phyloP scores from a whole-genome alignment of 345 rosid species.

The Salix suchowensis region DNA sequence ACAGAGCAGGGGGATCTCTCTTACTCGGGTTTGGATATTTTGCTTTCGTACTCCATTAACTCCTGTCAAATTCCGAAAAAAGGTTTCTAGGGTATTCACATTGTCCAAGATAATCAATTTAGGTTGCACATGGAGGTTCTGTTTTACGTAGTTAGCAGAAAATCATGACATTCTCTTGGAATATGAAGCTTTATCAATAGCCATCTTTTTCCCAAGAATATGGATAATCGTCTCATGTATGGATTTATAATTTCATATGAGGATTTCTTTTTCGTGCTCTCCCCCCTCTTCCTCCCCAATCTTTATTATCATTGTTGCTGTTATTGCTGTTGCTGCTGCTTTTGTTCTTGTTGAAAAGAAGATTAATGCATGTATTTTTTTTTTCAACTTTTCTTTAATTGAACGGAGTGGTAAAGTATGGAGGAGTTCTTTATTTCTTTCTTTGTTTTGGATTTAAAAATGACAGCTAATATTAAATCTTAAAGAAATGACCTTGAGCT shows the following conservation, averaged over 20 bases:
- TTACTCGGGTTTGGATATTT: constrained; percentile 51
- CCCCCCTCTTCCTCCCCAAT: too few relatives aligned
- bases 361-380: neutral
- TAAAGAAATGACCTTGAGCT: neutral
- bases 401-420: too few relatives aligned
- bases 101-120: neutral
- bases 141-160: neutral
- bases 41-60: neutral
- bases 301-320: neutral
- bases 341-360: neutral
- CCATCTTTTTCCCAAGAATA: neutral
- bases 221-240: neutral
- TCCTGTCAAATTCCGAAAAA: neutral
- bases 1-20: constrained; percentile 50
- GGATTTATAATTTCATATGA: neutral
- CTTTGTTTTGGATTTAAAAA: too few relatives aligned
- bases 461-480: neutral
- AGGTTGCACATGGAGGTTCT: neutral
- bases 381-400: neutral
- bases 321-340: too few relatives aligned
- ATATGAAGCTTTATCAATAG: neutral
- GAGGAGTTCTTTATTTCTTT: too few relatives aligned
- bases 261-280: too few relatives aligned
- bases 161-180: neutral
- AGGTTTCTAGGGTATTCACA: neutral